phyloP scores from a whole-genome alignment of 2,329 filamentous ascomycete species.

The Tolypocladium nubicola region DNA sequence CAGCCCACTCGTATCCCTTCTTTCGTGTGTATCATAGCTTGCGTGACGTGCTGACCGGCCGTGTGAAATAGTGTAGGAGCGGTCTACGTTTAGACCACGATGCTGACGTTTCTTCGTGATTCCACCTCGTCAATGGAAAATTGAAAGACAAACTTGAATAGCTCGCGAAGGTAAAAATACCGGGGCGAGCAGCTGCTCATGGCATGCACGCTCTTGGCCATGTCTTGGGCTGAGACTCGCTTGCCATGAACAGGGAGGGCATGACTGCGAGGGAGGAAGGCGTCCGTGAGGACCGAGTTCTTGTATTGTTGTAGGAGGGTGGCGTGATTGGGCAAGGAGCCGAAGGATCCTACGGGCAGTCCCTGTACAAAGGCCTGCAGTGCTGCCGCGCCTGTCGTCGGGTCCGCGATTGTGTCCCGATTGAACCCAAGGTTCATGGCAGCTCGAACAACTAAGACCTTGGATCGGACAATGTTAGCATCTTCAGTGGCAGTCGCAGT shows the following conservation, averaged over 20 bases:
- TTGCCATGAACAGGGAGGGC: constrained; percentile 41
- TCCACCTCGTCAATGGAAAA: constrained; percentile 73
- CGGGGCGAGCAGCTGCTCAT: constrained; percentile 58
- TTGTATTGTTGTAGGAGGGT: constrained; percentile 70
- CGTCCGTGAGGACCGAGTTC: constrained; percentile 65
- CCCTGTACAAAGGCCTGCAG: constrained; percentile 68
- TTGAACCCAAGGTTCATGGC: constrained; percentile 77
- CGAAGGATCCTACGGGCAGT: constrained; percentile 69
- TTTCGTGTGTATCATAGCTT: not conserved
- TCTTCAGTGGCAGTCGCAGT: constrained; percentile 62
- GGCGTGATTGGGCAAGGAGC: constrained; percentile 57
- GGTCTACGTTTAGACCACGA: constrained; percentile 35
- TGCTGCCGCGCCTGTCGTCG: constrained; percentile 36
- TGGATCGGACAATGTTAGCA: constrained; percentile 64
- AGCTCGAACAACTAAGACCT: constrained; percentile 71
- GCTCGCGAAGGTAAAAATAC: constrained; percentile 70
- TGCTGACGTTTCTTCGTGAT: constrained; percentile 52
- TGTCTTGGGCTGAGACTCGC: constrained; percentile 58
- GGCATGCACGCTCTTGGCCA: constrained; percentile 68
- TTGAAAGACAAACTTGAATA: constrained; percentile 77
- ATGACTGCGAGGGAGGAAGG: constrained; percentile 35
- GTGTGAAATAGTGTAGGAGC: not conserved
- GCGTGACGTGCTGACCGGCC: not conserved
- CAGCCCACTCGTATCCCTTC: not conserved
- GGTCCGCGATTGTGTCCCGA: constrained; percentile 39